A percentile compares a stretch with the other conserved stretches of the same genome.
Conservation (phyloP, 768 basidiomycete genomes). For the Calvatia gigantea region DNA sequence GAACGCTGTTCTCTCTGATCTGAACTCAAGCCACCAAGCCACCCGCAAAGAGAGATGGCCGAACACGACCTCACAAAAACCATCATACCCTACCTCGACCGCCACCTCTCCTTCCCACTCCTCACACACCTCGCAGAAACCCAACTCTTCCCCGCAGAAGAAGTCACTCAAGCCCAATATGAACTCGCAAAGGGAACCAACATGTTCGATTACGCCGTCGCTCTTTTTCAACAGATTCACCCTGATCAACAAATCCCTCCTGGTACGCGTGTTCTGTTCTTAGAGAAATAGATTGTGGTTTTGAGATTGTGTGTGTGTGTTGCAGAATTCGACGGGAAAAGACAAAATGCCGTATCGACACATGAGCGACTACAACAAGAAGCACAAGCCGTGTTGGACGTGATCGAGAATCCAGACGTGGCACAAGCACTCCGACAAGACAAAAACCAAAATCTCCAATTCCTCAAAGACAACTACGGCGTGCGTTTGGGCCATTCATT, state of each 20-base stretch:
- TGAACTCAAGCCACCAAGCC: no score
- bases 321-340: constrained; percentile 81
- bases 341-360: constrained; percentile 77
- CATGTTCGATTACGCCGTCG: constrained; percentile 93
- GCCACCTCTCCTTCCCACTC: constrained; percentile 91
- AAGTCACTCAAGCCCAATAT: constrained; percentile 91
- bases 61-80: constrained; percentile 90
- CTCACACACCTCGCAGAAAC: constrained; percentile 83
- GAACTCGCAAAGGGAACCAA: constrained; percentile 96
- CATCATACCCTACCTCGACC: constrained; percentile 88
- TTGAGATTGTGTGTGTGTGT: neutral
- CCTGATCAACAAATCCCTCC: constrained; percentile 66
- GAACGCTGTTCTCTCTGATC: no score
- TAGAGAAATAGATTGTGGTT: no score
- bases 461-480: constrained; percentile 89
- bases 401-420: constrained; percentile 96
- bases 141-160: constrained; percentile 70
- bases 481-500: constrained; percentile 40
- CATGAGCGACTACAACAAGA: constrained; percentile 85
- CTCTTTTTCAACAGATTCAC: constrained; percentile 74
- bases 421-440: constrained; percentile 93
- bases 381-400: constrained; percentile 89
- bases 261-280: constrained; percentile 41
- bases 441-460: constrained; percentile 93
- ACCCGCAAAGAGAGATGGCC: constrained; percentile 73